Base-by-base conservation (phyloP, 768 basidiomycete genomes). In the Psilocybe cubensis region DNA sequence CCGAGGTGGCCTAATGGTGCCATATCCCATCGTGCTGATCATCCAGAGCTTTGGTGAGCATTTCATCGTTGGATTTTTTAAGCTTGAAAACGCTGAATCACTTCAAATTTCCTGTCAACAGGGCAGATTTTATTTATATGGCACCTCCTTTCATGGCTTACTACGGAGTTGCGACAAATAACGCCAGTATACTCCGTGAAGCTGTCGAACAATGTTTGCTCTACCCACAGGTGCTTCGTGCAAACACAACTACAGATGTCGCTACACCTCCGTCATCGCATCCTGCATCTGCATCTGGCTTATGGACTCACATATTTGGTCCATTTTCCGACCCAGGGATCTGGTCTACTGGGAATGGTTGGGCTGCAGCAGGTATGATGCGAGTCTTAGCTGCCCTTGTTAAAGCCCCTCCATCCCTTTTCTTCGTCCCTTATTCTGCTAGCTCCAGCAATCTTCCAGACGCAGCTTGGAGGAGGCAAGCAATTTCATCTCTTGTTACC, bases 351-450 rank as follows among this genome's bases (percentile, higher is more conserved):
- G 84, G 85, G 2, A 91, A 91, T 60, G 87, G 75, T 0, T 91
- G 90, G 90, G 88, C 87, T 0, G 86, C 86, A 1, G 83, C 82
- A 1, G 89, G 89, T 0, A 86, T 87, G 78, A 69, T 84, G 24
- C 79, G 88, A 5, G 85, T 91, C 4, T 70, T 82, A 27, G 79
- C 79, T 21, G 78, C 79, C 0, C 64, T 81, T 8, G 62, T 76
- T 38, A 77, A 78, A 55, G 74, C 79, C 0, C 76, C 78, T 9
- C 52, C 70, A n/a, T 68, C 71, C 0, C 41, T 61, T 6, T 52
- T 64, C 44, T 45, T 45, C 2, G 72, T 71, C 31, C 42, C 28
- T 10, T 42, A 41, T 25, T 20, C 71, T 18, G 20, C 41, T n/a
- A n/a, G n/a, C n/a, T n/a, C n/a, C 8, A 44, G 33, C 42, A 42